Conservation (phyloP, 1,284 basidiomycete species). For the Jaminaea rosea region DNA sequence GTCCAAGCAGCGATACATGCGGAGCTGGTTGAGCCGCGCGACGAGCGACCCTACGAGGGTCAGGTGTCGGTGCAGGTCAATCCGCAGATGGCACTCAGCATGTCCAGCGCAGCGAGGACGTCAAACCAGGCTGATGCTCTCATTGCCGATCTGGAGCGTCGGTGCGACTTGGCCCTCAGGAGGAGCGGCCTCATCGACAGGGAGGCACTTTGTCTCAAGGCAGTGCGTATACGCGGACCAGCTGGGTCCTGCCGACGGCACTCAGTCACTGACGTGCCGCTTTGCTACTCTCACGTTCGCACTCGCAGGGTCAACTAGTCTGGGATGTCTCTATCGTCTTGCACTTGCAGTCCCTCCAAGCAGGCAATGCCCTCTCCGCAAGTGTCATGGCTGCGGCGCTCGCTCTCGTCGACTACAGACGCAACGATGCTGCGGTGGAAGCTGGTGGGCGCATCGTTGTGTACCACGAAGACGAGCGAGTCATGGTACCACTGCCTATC, state of each 20-base stretch:
- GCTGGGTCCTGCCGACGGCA: no score
- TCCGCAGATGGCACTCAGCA: neutral
- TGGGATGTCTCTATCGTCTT: neutral
- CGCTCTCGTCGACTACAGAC: neutral
- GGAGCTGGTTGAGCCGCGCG: neutral
- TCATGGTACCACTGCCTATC: neutral
- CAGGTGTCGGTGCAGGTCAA: neutral
- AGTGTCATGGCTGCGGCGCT: neutral
- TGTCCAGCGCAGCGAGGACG: neutral
- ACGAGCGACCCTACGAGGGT: neutral
- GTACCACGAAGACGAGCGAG: neutral
- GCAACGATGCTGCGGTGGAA: neutral
- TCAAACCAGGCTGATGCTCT: neutral
- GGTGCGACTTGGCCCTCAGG: neutral
- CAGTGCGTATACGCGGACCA: no score
- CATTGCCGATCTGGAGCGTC: neutral
- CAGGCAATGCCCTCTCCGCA: neutral
- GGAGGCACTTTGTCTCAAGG: slow-evolving; percentile 1
- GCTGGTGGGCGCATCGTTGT: neutral
- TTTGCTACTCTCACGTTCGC: no score
- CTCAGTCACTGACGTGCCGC: no score
- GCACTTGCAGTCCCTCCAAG: neutral
- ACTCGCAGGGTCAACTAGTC: neutral
- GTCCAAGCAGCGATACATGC: neutral
- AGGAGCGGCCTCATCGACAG: neutral